Percentiles rank a stretch among this genome's conserved stretches.
Conservation (phyloP, 306 rosid species). For the Vigna reflexopilosa region DNA sequence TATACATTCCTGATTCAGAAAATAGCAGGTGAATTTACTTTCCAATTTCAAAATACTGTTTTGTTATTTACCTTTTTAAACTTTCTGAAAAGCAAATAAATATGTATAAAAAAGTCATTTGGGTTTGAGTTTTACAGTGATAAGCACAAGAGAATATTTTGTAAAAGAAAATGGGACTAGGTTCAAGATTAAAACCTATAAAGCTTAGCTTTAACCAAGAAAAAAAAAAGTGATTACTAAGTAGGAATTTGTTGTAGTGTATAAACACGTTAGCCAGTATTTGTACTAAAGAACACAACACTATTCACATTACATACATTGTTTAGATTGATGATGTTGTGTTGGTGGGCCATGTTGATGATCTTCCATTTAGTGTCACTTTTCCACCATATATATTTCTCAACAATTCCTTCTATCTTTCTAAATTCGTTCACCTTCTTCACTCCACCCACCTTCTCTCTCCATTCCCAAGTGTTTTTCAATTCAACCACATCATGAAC, state of each 20-base stretch:
- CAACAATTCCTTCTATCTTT: slow-evolving; percentile 26
- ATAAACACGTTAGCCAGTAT: neutral
- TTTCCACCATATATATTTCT: slow-evolving; percentile 53
- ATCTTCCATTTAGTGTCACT: slow-evolving; percentile 45
- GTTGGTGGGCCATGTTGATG: slow-evolving; percentile 47
- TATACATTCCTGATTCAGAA: neutral
- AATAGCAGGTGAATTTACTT: neutral
- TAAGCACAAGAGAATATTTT: neutral
- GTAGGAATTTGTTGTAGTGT: slow-evolving; percentile 19
- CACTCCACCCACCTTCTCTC: slow-evolving; percentile 32
- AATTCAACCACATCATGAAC: slow-evolving; percentile 39
- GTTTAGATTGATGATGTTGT: slow-evolving; percentile 35
- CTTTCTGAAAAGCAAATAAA: neutral
- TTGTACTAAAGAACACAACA: slow-evolving; percentile 12
- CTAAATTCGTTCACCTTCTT: slow-evolving; percentile 17
- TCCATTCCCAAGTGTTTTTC: neutral
- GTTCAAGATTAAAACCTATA: slow-evolving; percentile 1
- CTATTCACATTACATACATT: neutral
- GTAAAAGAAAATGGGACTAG: neutral
- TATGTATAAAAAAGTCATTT: neutral
- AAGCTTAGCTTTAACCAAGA: slow-evolving; percentile 1
- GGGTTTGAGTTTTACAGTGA: neutral
- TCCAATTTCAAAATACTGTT: neutral
- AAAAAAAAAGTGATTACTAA: neutral
- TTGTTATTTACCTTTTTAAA: neutral